Evolutionary conservation across 768 basidiomycete genomes (phyloP), one percentile per base, ranked within the genome.

Genomic region (Lactarius trivialis): DNA sequence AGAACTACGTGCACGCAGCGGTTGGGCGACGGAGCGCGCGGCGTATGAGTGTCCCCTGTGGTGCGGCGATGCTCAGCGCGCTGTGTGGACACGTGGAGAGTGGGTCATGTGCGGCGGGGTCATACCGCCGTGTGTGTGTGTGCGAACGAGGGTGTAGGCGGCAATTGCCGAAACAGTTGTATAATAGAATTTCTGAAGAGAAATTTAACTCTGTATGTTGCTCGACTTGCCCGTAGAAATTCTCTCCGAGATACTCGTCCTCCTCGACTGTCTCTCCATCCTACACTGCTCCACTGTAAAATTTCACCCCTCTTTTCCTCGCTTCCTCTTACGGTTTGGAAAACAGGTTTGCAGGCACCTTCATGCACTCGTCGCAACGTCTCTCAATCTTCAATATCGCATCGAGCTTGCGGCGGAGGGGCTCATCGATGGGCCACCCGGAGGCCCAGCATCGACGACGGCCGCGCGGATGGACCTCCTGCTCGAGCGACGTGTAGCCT

Each of bases 31-130:
- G 9, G 68, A 69, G 17, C 70, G 66, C 0, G 7, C 1, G 7
- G 74, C 65, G 8, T 89, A 77, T 70, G 85, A 89, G 71, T 89
- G 86, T 71, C 81, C 81, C 69, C 71, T 89, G 26, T 88, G 88
- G 60, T 17, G 36, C 4, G 53, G 9, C n/a, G 12, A 56, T 55
- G 30, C 49, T 62, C 8, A 57, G 61, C 30, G 45, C 34, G 5
- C 49, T 62, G 19, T 33, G 30, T 9, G 48, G 56, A 32, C 61
- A 62, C 30, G 56, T 57, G 8, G 61, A 61, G 49, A 48, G 36
- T 32, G 55, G 50, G n/a, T 3, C 48, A 19, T 62, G 61, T n/a
- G 61, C 50, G 7, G 61, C 56, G 55, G 34, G 50, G 21, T 24
- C 24, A 26, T 62, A 57, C 36, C 49, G 19, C 6, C 32, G 51